Conservation (phyloP, 768 basidiomycete genomes). For the Amanita polypyramis region DNA sequence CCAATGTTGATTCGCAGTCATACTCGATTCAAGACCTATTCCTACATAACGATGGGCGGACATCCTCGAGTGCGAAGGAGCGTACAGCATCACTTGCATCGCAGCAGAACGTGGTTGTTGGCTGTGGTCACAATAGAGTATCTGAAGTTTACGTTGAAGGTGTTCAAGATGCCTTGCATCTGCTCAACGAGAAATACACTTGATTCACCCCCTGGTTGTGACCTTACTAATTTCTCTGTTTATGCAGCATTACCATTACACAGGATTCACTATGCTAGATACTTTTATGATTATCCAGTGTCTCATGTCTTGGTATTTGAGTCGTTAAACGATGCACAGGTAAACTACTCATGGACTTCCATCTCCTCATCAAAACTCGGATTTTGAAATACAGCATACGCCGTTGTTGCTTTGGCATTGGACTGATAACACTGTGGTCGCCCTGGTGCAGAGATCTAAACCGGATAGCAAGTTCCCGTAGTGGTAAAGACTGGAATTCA, state of each 20-base stretch:
- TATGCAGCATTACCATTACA: not conserved
- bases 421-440: constrained; percentile 12
- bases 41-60: constrained; percentile 43
- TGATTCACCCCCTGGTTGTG: not conserved
- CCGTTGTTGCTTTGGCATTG: constrained; percentile 21
- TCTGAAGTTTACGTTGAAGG: constrained; percentile 65
- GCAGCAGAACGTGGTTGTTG: constrained; percentile 46
- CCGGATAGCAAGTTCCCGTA: constrained; percentile 32
- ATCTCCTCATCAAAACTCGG: constrained; percentile 6
- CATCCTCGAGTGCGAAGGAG: constrained; percentile 34
- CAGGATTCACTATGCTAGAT: not conserved
- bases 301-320: not conserved
- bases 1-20: constrained; percentile 9
- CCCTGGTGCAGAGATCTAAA: constrained; percentile 35
- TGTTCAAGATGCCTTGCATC: constrained; percentile 63
- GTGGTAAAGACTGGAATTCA: constrained; percentile 29
- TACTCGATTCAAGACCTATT: constrained; percentile 18
- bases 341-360: constrained; percentile 1
- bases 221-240: constrained; percentile 11
- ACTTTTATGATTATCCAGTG: not conserved
- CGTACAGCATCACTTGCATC: constrained; percentile 17
- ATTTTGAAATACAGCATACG: constrained; percentile 29
- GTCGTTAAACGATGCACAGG: not conserved
- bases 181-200: constrained; percentile 58
- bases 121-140: constrained; percentile 51